These are phyloP conservation scores for Aspergillus sp. DNA, from an alignment of 2,329 filamentous ascomycete species.

Conservation along the genomic window DNA sequence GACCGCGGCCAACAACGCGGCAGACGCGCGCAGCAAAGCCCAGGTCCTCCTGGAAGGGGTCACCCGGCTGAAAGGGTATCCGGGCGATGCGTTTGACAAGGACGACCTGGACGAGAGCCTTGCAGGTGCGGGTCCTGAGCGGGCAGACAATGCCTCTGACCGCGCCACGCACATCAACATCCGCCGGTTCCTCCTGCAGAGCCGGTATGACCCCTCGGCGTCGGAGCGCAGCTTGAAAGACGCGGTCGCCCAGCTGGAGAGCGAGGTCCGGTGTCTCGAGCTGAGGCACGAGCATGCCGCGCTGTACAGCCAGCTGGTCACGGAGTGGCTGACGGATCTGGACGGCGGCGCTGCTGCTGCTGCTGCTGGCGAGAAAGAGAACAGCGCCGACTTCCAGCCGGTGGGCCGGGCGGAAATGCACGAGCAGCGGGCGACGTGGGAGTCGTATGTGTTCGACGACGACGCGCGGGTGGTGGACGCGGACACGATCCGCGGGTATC, in stretches of 20 bases:
- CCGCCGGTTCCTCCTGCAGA: conserved; percentile 45
- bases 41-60: conserved; percentile 29
- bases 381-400: conserved; percentile 34
- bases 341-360: conserved; percentile 14
- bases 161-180: conserved; percentile 35
- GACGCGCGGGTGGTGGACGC: conserved; percentile 40
- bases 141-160: conserved; percentile 13
- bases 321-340: conserved; percentile 42
- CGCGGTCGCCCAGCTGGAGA: conserved; percentile 41
- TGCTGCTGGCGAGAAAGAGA: conserved; percentile 15
- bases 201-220: conserved; percentile 45
- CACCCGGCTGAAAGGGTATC: conserved; percentile 28
- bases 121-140: conserved; percentile 1
- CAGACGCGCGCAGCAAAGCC: conserved; percentile 22
- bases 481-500: conserved; percentile 40
- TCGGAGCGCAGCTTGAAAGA: conserved; percentile 37
- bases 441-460: conserved; percentile 44
- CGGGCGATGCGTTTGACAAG: conserved; percentile 26
- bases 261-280: conserved; percentile 41
- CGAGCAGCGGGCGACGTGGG: conserved; percentile 46
- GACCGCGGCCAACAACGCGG: conserved; percentile 18
- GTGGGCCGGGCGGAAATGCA: conserved; percentile 47
- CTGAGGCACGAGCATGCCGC: conserved; percentile 48
- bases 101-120: conserved; percentile 20
- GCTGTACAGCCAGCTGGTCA: conserved; percentile 48